phyloP scores from a whole-genome alignment of 148 eudicot species.

The Camellia sinensis region DNA sequence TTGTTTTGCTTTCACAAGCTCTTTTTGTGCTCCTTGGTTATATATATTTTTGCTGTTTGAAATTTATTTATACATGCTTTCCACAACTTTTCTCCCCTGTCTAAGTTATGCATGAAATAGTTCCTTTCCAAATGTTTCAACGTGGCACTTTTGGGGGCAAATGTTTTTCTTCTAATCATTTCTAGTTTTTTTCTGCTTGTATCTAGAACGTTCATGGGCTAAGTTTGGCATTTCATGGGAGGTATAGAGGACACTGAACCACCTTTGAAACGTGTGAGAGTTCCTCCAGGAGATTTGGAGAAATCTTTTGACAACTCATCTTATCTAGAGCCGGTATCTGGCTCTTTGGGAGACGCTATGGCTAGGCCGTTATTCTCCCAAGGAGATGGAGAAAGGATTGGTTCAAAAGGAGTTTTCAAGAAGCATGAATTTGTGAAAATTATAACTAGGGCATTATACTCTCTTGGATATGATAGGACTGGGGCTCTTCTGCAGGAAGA shows the following conservation, averaged over 20 bases:
- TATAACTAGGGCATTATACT: slow-evolving; percentile 57
- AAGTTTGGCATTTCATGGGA: slow-evolving; percentile 63
- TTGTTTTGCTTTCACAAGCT: neutral
- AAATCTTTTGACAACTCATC: slow-evolving; percentile 31
- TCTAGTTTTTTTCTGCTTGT: neutral
- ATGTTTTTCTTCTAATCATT: neutral
- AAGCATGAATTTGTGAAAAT: slow-evolving; percentile 61
- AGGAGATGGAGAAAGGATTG: slow-evolving; percentile 61
- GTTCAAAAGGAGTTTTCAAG: slow-evolving; percentile 62
- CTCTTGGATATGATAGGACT: slow-evolving; percentile 60
- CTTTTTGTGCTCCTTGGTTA: neutral
- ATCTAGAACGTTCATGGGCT: slow-evolving; percentile 46
- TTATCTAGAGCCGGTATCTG: slow-evolving; percentile 26
- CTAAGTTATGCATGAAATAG: neutral
- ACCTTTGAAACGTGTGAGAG: slow-evolving; percentile 54
- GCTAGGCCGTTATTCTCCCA: slow-evolving; percentile 54
- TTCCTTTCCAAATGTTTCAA: neutral
- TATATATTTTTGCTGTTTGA: neutral
- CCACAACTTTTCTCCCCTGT: no score
- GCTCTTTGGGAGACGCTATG: slow-evolving; percentile 56
- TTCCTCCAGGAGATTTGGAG: slow-evolving; percentile 37
- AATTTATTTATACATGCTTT: neutral
- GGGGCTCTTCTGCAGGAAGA: slow-evolving; percentile 65
- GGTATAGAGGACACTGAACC: slow-evolving; percentile 59
- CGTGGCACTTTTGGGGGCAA: neutral